Base-by-base conservation (phyloP, 176 grass and related monocot genomes). In the Olyra latifolia region DNA sequence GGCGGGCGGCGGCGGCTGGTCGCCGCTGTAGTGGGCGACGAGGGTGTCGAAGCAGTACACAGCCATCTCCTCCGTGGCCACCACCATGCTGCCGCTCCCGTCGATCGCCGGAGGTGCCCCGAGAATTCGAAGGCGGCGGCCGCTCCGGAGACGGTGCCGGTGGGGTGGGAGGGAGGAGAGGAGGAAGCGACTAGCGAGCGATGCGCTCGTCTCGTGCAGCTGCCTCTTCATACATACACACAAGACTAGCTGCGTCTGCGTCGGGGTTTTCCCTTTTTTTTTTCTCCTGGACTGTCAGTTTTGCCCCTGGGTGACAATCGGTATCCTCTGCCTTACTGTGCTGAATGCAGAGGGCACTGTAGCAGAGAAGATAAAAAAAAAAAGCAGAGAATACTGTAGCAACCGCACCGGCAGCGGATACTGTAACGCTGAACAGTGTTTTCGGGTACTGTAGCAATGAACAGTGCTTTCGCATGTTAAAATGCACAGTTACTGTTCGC, bases 11-110 rank as follows among this genome's bases (percentile, higher is more conserved):
- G 90, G 53, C 52, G 87, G 88, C 80, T 93, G 90, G 27, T 90
- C 93, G 73, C 91, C 85, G 84, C 39, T 89, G 83, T 91, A 99
- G 93, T 99, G 92, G 57, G 90, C 71, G 80, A 99, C 75, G 56
- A 99, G 92, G 60, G 93, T 91, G 79, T 99, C 96, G 87, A 99
- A 99, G 86, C 96, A 99, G 80, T 95, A 99, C 38, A 86, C 96
- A 65, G 56, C 87, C 96, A 99, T 99, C 86, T 99, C 96, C 68
- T 79, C 70, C 84, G 91, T 95, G 62, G 96, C 96, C 64, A 83
- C 90, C 86, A 95, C 90, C 96, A 99, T 99, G 68, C 30, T 80
- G 56, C 58, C 41, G 41, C 47, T 32, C 30, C 44, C 16, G 49
- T 50, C 60, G 42, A 72, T 68, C 56, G 49, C 17, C 41, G 50